A percentile compares a stretch with the other conserved stretches of the same genome.
Evolutionary conservation across 108 stramenopile species (phyloP).

Genomic region (Bacterosira constricta): DNA sequence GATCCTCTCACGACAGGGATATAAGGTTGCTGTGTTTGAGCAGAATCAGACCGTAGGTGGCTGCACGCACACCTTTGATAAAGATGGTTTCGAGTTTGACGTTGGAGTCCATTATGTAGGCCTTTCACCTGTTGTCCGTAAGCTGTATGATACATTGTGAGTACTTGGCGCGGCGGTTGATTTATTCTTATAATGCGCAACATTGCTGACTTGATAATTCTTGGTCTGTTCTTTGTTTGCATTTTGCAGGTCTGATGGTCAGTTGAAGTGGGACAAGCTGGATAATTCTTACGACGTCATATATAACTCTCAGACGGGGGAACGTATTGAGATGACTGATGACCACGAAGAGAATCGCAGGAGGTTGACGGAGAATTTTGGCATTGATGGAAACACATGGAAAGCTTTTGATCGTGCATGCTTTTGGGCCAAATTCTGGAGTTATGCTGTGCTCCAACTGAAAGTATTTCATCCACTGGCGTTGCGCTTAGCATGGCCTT

Average conservation of each 20-base stretch:
- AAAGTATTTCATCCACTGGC: conserved; percentile 24
- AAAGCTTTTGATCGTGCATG: conserved; percentile 12
- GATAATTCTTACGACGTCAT: conserved; percentile 47
- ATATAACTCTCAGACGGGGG: conserved; percentile 41
- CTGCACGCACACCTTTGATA: conserved; percentile 51
- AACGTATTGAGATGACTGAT: conserved; percentile 42
- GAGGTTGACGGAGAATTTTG: conserved; percentile 24
- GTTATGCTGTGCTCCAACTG: conserved; percentile 15
- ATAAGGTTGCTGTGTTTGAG: conserved; percentile 56
- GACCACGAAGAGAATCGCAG: conserved; percentile 21
- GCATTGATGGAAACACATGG: conserved; percentile 2
- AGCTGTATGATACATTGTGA: conserved; percentile 26
- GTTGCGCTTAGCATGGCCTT: conserved; percentile 26
- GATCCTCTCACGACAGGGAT: conserved; percentile 36
- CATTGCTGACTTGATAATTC: too few species aligned
- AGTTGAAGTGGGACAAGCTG: conserved; percentile 46
- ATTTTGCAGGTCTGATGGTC: too few species aligned
- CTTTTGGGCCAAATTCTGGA: conserved; percentile 26
- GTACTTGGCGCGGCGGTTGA: too few species aligned
- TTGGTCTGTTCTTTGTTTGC: too few species aligned
- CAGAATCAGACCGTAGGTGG: conserved; percentile 56
- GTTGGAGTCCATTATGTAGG: conserved; percentile 54
- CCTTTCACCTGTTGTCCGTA: not conserved
- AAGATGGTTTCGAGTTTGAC: conserved; percentile 53
- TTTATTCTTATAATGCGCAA: too few species aligned